Evolutionary conservation across 352 stramenopile genomes (phyloP).

Genomic region (Pythium monospermum): DNA sequence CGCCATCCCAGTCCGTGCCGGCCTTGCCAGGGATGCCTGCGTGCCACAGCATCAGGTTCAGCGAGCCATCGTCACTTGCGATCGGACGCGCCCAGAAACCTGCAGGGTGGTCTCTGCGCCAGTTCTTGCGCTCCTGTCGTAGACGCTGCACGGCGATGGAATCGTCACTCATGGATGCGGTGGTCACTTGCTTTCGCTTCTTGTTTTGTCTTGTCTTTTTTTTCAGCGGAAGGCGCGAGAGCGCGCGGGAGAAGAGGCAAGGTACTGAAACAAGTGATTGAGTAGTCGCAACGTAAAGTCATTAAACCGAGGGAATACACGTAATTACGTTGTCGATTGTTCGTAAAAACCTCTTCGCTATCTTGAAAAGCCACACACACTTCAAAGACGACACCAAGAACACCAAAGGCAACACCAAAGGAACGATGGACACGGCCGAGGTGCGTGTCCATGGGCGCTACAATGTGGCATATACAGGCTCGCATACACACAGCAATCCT

Average conservation of each 20-base stretch:
- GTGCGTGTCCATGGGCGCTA: not conserved
- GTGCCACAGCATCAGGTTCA: conserved; percentile 97
- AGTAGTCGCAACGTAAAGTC: not conserved
- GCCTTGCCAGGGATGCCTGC: conserved; percentile 95
- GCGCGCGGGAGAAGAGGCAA: not conserved
- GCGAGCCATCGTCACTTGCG: conserved; percentile 90
- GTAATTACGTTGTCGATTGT: conserved; percentile 1
- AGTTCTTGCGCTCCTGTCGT: conserved; percentile 92
- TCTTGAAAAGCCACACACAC: conserved; percentile 1
- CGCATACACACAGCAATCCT: too few relatives aligned
- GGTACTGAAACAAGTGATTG: not conserved
- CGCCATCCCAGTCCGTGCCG: conserved; percentile 95
- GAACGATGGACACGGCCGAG: conserved; percentile 11
- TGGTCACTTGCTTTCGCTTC: conserved; percentile 2
- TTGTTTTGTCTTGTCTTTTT: not conserved
- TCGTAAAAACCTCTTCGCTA: not conserved
- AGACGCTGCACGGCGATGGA: conserved; percentile 89
- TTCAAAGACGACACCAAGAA: not conserved
- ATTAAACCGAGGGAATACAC: not conserved
- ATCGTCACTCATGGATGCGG: conserved; percentile 66
- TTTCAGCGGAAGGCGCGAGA: not conserved
- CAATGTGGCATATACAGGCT: too few relatives aligned
- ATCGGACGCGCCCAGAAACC: conserved; percentile 96
- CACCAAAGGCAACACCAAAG: not conserved
- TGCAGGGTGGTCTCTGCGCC: conserved; percentile 92